Conservation (phyloP, 2,329 filamentous ascomycete species). For the Colletotrichum tofieldiae region DNA sequence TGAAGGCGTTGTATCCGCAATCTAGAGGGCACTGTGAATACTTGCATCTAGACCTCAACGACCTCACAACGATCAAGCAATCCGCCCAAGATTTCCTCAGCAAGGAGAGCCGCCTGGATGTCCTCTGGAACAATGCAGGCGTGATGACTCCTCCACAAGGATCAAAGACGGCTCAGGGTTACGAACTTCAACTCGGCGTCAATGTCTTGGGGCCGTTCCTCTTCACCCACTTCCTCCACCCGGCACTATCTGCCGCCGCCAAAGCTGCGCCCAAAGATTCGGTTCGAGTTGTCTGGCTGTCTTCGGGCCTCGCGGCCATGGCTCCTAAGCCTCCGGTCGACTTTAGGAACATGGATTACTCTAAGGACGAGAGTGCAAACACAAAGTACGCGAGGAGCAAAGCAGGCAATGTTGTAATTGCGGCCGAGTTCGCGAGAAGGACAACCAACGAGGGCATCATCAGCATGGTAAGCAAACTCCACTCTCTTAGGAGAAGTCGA, state of each 20-base stretch:
- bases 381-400: constrained; percentile 52
- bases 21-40: constrained; percentile 54
- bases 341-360: constrained; percentile 51
- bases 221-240: constrained; percentile 50
- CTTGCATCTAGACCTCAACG: constrained; percentile 55
- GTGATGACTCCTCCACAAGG: constrained; percentile 56
- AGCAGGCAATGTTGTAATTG: constrained; percentile 49
- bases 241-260: constrained; percentile 47
- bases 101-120: constrained; percentile 51
- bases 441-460: not conserved
- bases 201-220: constrained; percentile 51
- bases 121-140: constrained; percentile 59
- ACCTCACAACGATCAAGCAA: constrained; percentile 47
- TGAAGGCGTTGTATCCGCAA: constrained; percentile 44
- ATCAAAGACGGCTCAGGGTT: constrained; percentile 53
- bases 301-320: constrained; percentile 45
- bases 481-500: not conserved
- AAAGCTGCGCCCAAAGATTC: constrained; percentile 43
- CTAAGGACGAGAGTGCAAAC: constrained; percentile 43
- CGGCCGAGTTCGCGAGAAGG: constrained; percentile 49
- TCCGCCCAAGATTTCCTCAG: constrained; percentile 46
- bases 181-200: constrained; percentile 51
- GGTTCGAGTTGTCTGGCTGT: constrained; percentile 51
- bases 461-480: constrained; percentile 4
- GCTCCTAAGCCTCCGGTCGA: constrained; percentile 47